Evolutionary conservation across 2,329 filamentous ascomycete genomes (phyloP).

Genomic region (Fusarium odoratissimum): DNA sequence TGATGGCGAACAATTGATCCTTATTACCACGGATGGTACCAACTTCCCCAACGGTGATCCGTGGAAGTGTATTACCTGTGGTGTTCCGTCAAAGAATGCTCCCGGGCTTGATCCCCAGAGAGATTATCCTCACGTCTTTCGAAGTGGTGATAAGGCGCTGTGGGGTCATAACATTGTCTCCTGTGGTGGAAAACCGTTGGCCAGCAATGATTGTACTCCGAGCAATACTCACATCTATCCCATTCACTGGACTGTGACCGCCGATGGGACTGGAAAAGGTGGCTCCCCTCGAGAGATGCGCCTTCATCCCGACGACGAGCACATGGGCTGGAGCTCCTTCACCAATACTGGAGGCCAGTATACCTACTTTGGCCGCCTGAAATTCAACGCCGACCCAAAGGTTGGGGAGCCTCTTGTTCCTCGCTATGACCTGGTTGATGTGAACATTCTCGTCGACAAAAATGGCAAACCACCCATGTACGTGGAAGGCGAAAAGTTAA

Average conservation of each 20-base stretch:
- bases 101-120: conserved; percentile 41
- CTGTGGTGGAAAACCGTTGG: conserved; percentile 50
- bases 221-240: conserved; percentile 15
- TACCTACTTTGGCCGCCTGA: conserved; percentile 52
- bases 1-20: conserved; percentile 47
- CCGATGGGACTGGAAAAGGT: conserved; percentile 47
- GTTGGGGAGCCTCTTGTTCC: background rate
- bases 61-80: conserved; percentile 62
- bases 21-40: conserved; percentile 56
- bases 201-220: conserved; percentile 30
- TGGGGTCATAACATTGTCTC: conserved; percentile 52
- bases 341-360: conserved; percentile 40
- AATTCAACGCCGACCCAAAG: conserved; percentile 53
- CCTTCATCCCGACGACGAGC: conserved; percentile 57
- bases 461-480: background rate
- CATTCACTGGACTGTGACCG: conserved; percentile 24
- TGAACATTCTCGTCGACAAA: background rate
- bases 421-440: background rate
- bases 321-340: conserved; percentile 57
- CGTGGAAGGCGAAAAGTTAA: background rate
- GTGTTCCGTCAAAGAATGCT: conserved; percentile 50
- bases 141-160: conserved; percentile 52
- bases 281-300: conserved; percentile 56
- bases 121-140: conserved; percentile 57
- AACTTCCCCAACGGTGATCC: conserved; percentile 57